Percentiles rank a stretch among this genome's conserved stretches.
Evolutionary conservation across 768 basidiomycete species (phyloP).

Genomic region (Pleurotus citrinopileatus): DNA sequence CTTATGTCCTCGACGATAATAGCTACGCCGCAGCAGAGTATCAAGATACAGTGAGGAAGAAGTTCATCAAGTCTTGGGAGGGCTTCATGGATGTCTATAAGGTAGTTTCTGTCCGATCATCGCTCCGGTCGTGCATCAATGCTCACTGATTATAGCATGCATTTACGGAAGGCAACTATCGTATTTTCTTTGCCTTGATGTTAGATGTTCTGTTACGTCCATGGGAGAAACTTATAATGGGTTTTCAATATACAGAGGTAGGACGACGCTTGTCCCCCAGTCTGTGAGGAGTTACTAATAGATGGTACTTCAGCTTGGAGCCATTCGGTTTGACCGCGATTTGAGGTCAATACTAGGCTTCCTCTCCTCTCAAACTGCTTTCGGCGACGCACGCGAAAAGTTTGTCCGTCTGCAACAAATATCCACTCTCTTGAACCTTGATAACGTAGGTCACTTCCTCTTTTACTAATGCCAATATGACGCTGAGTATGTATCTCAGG

Average conservation of each 20-base stretch:
- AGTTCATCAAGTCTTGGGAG: slow-evolving; percentile 91
- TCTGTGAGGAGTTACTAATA: not conserved
- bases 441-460: slow-evolving; percentile 50
- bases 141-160: slow-evolving; percentile 51
- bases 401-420: slow-evolving; percentile 92
- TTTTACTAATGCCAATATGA: slow-evolving; percentile 1
- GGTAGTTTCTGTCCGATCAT: slow-evolving; percentile 36
- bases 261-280: slow-evolving; percentile 15
- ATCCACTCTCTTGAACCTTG: slow-evolving; percentile 86
- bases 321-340: slow-evolving; percentile 93
- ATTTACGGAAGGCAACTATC: slow-evolving; percentile 87
- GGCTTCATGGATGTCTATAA: slow-evolving; percentile 82
- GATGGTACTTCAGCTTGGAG: slow-evolving; percentile 69
- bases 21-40: slow-evolving; percentile 80
- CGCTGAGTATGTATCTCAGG: slow-evolving; percentile 41
- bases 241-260: slow-evolving; percentile 87
- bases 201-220: slow-evolving; percentile 89
- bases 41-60: slow-evolving; percentile 82
- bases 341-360: slow-evolving; percentile 80
- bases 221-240: slow-evolving; percentile 87
- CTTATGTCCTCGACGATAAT: slow-evolving; percentile 89
- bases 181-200: slow-evolving; percentile 78
- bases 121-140: not conserved
- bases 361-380: slow-evolving; percentile 83
- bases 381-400: slow-evolving; percentile 90